phyloP scores from a whole-genome alignment of 352 stramenopile genomes.

The Aphanomyces euteiches region DNA sequence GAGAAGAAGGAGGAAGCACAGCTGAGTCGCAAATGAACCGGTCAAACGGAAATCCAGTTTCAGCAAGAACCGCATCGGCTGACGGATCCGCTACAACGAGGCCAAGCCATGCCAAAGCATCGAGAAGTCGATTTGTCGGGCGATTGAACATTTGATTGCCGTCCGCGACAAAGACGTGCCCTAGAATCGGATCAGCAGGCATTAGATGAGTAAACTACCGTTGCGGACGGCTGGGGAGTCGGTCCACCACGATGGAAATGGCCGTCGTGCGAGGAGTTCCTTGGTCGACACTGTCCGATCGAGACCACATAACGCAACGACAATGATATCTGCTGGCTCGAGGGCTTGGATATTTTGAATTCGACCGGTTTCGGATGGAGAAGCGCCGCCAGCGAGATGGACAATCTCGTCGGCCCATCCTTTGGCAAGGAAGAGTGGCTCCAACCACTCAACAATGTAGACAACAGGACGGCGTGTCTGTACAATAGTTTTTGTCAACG shows the following conservation, averaged over 20 bases:
- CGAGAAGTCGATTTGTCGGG: slow-evolving; percentile 50
- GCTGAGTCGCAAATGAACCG: slow-evolving; percentile 2
- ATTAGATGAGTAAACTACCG: background rate
- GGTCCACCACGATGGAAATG: slow-evolving; percentile 29
- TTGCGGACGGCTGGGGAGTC: slow-evolving; percentile 36
- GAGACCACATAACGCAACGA: slow-evolving; percentile 63
- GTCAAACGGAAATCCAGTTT: slow-evolving; percentile 43
- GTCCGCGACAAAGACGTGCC: slow-evolving; percentile 45
- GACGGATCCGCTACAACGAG: slow-evolving; percentile 31
- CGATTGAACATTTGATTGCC: slow-evolving; percentile 70
- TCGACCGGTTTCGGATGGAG: slow-evolving; percentile 30
- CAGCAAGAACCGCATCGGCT: background rate
- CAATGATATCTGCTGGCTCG: slow-evolving; percentile 41
- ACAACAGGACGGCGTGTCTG: slow-evolving; percentile 36
- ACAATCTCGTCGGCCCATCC: slow-evolving; percentile 72
- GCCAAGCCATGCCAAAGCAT: slow-evolving; percentile 59
- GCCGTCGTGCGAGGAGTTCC: slow-evolving; percentile 35
- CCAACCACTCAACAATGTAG: slow-evolving; percentile 65
- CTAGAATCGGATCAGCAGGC: background rate
- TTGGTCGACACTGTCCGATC: slow-evolving; percentile 43
- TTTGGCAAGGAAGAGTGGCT: slow-evolving; percentile 58
- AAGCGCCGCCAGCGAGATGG: slow-evolving; percentile 40
- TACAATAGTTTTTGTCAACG: background rate
- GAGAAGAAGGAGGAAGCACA: background rate
- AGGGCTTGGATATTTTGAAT: slow-evolving; percentile 34